These are phyloP conservation scores for Suillus americanus DNA, from an alignment of 768 basidiomycete genomes.

Conservation along the genomic window DNA sequence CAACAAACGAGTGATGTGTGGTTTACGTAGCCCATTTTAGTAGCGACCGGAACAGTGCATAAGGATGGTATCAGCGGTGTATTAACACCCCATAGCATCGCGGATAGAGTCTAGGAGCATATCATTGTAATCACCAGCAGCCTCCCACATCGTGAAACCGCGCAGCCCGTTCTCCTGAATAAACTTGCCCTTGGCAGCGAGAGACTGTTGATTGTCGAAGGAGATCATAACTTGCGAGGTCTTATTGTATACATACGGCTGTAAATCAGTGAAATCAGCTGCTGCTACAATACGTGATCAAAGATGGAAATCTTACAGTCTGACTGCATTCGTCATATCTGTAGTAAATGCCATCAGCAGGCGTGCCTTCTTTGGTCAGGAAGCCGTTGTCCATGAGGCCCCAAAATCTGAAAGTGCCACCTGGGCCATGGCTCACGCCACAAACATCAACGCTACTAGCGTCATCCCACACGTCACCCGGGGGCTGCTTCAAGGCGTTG, in stretches of 20 bases:
- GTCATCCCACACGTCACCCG: conserved; percentile 60
- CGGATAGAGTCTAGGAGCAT: conserved; percentile 56
- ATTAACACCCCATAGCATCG: conserved; percentile 5
- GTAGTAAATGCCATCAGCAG: conserved; percentile 48
- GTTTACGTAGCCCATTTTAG: neutral
- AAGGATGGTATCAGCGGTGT: neutral
- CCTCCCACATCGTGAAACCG: conserved; percentile 70
- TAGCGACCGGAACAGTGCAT: neutral
- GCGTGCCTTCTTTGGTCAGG: conserved; percentile 32
- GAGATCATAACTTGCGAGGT: conserved; percentile 53
- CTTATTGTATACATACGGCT: conserved; percentile 64
- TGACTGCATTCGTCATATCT: conserved; percentile 66
- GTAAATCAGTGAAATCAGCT: conserved; percentile 25
- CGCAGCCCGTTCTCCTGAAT: conserved; percentile 48
- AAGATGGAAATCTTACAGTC: conserved; percentile 46
- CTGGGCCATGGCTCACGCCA: conserved; percentile 44
- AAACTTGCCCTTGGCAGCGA: conserved; percentile 51
- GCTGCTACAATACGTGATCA: conserved; percentile 40
- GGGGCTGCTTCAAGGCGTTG: conserved; percentile 39
- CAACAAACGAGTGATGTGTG: neutral
- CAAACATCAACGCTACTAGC: conserved; percentile 51
- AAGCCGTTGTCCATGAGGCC: conserved; percentile 58
- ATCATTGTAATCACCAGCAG: conserved; percentile 58
- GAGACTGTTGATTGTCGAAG: conserved; percentile 54
- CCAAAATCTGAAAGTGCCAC: conserved; percentile 60